Base-by-base conservation (phyloP, 345 rosid genomes). In the Aquilaria yunnanensis region DNA sequence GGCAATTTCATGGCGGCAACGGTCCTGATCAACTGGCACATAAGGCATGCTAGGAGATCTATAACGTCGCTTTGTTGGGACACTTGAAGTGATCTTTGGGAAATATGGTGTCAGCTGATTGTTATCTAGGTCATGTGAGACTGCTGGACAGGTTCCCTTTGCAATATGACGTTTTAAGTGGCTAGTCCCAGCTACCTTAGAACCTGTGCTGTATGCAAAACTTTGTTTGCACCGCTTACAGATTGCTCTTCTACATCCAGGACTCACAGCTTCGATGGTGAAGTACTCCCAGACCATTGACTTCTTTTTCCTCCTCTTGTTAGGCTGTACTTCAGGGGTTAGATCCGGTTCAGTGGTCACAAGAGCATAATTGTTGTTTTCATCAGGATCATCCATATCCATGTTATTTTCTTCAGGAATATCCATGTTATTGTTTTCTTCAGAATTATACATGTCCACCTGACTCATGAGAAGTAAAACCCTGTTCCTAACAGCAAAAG, bases 181-280 rank as follows among this genome's bases (percentile, higher is more conserved):
- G 71, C 97, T 90, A 47, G 98, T 93, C 12, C 98, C 97, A 59
- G 97, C 96, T 5, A 93, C 98, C 72, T 93, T 90, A 1, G 87
- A 74, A 60, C 98, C 98, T 2, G 86, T 88, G 76, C 98, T 90
- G 60, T 93, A 93, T n/a, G 97, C 97, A 79, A 93, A 93, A 70
- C 94, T 93, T 76, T 90, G 96, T 65, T 85, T 93, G 87, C 98
- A 93, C 61, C 80, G 91, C 60, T 90, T 93, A 78, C 98, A 93
- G 69, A 73, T 81, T 43, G 96, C 98, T 66, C 98, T 83, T 74
- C 94, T 83, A 73, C 92, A 81, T 55, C 80, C 88, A 2, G 93
- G 69, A 51, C 92, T 77, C 0, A 90, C 87, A 1, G 59, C 63
- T 73, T 90, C 87, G 33, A 93, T 83, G 2, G 97, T 87, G 72